Base-by-base conservation (phyloP, 2,329 filamentous ascomycete genomes). In the Aspergillus pseudoterreus region DNA sequence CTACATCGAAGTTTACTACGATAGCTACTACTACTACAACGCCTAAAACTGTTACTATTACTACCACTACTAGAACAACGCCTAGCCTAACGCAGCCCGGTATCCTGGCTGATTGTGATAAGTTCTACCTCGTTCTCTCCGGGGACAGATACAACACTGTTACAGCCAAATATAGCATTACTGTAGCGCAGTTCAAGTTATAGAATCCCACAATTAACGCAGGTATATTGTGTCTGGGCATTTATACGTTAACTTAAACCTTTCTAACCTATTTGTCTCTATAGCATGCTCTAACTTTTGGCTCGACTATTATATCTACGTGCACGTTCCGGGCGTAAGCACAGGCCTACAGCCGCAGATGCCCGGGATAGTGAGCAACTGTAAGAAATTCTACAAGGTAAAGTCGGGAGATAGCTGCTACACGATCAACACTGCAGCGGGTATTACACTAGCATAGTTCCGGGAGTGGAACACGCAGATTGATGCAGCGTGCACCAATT, bases 381-480 rank as follows among this genome's bases (percentile, higher is more conserved):
- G 4, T 6, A 22, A 22, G 21, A 22, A 4, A 56, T 60, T 55
- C 49, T 47, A 57, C 47, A 43, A 51, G 30, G 52, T 53, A 4
- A 36, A 43, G 17, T 44, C 49, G 12, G 56, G 56, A 30, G 56
- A 58, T 11, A 45, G 36, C 19, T 58, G 56, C 45, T 50, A 47
- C 19, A 30, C 46, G 9, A 57, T 58, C 45, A 35, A 54, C 9
- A 43, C 45, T 1, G 50, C 39, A 1, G 47, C 50, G 10, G 49
- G 51, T 33, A 58, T 58, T 47, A 56, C 54, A 11, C 45, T 52
- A 3, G 46, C 44, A 3, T 49, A 58, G 39, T 57, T 58, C 27
- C 45, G 49, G 22, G n/a, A 17, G 17, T 57, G 55, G 56, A 58
- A 58, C 35, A 48, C 55, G 5, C 12, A 39, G 33, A 45, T 58